These are phyloP conservation scores for Venturiaceae sp. DNA, from an alignment of 2,329 filamentous ascomycete species.

Conservation along the genomic window DNA sequence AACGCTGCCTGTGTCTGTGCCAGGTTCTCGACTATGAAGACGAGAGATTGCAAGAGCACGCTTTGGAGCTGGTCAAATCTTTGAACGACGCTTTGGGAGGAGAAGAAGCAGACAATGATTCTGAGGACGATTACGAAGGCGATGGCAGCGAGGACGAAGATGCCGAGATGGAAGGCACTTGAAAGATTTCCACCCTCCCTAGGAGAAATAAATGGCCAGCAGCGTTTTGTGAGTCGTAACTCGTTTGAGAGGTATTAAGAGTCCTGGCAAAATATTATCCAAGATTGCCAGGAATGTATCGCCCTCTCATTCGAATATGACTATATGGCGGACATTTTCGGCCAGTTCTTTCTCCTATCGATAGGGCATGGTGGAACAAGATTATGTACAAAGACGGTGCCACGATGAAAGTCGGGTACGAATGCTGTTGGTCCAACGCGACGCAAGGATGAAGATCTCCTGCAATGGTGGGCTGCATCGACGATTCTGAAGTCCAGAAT, in stretches of 20 bases:
- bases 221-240: too few relatives aligned
- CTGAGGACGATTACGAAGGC: slow-evolving; percentile 21
- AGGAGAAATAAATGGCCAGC: too few relatives aligned
- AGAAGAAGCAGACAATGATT: slow-evolving; percentile 25
- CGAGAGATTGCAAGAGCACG: slow-evolving; percentile 65
- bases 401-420: neutral
- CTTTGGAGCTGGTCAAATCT: slow-evolving; percentile 54
- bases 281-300: too few relatives aligned
- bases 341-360: too few relatives aligned
- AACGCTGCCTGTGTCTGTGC: slow-evolving; percentile 73
- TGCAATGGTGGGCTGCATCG: neutral
- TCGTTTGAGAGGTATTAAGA: too few relatives aligned
- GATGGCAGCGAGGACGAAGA: slow-evolving; percentile 24
- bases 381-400: neutral
- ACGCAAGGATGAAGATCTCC: neutral
- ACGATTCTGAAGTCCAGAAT: neutral
- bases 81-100: slow-evolving; percentile 35
- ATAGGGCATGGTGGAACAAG: neutral
- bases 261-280: too few relatives aligned
- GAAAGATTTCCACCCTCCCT: too few relatives aligned
- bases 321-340: too few relatives aligned
- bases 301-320: too few relatives aligned
- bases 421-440: neutral
- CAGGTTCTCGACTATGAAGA: slow-evolving; percentile 75
- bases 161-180: slow-evolving; percentile 2